Evolutionary conservation across 345 rosid genomes (phyloP), one percentile per base, ranked within the genome.

Genomic region (Euclidium syriacum): DNA sequence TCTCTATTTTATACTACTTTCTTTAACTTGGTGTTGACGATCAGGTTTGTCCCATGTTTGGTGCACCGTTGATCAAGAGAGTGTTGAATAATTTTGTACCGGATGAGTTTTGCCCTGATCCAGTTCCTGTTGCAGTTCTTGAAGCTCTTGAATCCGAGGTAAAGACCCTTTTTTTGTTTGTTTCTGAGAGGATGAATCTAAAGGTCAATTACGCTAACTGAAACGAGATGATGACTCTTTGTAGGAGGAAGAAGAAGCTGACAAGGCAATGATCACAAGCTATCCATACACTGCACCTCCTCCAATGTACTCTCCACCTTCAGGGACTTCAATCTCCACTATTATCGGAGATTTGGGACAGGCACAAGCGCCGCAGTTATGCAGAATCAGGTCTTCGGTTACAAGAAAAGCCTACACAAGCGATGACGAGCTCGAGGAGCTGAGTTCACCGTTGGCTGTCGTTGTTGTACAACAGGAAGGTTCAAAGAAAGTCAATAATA

Each of bases 31-130:
- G 42, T 44, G n/a, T 33, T 4, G 30, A n/a, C 10, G 47, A 71
- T 58, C 15, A 9, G 96, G 95, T 92, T 64, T 92, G 96, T 68
- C 97, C 97, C 6, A 78, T 77, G 68, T 89, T 92, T 73, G 83
- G 84, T 63, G 68, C 86, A 16, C 72, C 82, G 11, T 73, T 92
- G 84, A 89, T 92, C 78, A 87, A 79, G 78, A 84, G 82, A 73
- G 83, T 92, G 38, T 81, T 87, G 41, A 75, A 82, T 51, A 80
- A 71, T 68, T 92, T 87, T 65, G 83, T 72, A 50, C 80, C 87
- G 0, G 98, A 92, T 68, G 95, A 89, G 81, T 92, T 92, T 68
- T 89, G 86, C 68, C 97, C 98, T 26, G 96, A 92, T 52, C 90
- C 88, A 32, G 80, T 92, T 70, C 98, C 98, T 43, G 74, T 72